Evolutionary conservation across 257 asterid genomes (phyloP).

Genomic region (Nyctanthes arbortristis): DNA sequence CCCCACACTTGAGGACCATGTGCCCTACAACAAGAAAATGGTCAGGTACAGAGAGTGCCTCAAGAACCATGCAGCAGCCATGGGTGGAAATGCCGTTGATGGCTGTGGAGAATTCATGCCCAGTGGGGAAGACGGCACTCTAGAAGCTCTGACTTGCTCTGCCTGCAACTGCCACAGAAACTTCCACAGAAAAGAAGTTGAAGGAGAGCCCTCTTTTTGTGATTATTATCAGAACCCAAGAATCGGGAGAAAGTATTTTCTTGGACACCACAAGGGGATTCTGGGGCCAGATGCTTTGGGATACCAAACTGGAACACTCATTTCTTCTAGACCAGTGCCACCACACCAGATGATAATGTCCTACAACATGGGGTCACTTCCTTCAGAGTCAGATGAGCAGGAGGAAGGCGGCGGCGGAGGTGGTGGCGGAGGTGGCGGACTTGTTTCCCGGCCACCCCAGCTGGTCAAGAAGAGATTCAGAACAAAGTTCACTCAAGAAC

Average conservation of each 20-base stretch:
- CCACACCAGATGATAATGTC: slow-evolving; percentile 73
- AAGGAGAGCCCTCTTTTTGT: slow-evolving; percentile 50
- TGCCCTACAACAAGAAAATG: slow-evolving; percentile 54
- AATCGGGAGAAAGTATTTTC: slow-evolving; percentile 42
- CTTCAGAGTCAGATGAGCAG: slow-evolving; percentile 60
- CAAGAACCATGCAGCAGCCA: slow-evolving; percentile 89
- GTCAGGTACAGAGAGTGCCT: slow-evolving; percentile 72
- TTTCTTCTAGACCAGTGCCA: slow-evolving; percentile 34
- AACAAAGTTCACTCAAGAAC: slow-evolving; percentile 77
- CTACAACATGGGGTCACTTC: slow-evolving; percentile 45
- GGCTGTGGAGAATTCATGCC: slow-evolving; percentile 99
- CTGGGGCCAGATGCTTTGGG: slow-evolving; percentile 34
- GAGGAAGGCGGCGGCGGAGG: slow-evolving; percentile 35
- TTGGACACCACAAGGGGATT: slow-evolving; percentile 43
- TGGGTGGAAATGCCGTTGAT: slow-evolving; percentile 89
- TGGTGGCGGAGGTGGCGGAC: slow-evolving; percentile 31
- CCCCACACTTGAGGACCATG: slow-evolving; percentile 34
- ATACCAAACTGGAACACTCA: slow-evolving; percentile 28
- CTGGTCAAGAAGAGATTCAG: slow-evolving; percentile 72
- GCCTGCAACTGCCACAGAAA: slow-evolving; percentile 89
- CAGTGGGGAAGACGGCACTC: slow-evolving; percentile 72
- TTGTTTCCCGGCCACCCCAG: slow-evolving; percentile 35
- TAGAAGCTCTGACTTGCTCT: slow-evolving; percentile 83
- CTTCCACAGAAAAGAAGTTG: slow-evolving; percentile 79
- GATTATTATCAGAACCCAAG: slow-evolving; percentile 36